Percentiles rank a stretch among this genome's conserved stretches.
phyloP scores from a whole-genome alignment of 2,329 filamentous ascomycete species.

The Nemania sp. region DNA sequence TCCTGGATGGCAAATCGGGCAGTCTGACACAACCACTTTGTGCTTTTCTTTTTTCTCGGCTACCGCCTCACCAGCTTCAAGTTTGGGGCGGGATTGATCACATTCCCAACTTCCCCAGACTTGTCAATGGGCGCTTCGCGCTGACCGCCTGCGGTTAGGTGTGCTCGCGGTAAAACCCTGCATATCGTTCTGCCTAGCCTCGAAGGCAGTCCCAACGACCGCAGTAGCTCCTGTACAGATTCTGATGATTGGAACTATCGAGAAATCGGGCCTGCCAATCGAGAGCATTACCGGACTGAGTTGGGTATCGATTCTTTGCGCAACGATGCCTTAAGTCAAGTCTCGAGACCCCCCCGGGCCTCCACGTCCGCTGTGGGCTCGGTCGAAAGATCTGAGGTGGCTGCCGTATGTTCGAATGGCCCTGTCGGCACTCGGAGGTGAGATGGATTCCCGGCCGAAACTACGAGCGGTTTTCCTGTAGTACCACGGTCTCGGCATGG shows the following conservation, averaged over 20 bases:
- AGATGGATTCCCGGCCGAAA: background rate
- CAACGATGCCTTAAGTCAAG: conserved; percentile 10
- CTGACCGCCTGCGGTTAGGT: background rate
- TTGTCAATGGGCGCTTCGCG: background rate
- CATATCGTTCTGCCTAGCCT: conserved; percentile 8
- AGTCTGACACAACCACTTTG: conserved; percentile 19
- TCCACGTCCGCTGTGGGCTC: background rate
- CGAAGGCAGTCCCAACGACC: conserved; percentile 8
- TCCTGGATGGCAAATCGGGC: conserved; percentile 10
- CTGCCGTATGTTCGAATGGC: background rate
- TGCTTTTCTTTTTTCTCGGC: background rate
- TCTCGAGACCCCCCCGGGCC: conserved; percentile 10
- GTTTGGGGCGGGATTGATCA: conserved; percentile 6
- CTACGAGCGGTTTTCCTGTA: conserved; percentile 8
- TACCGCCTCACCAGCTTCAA: conserved; percentile 1
- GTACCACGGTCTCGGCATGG: conserved; percentile 7
- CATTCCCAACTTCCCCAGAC: conserved; percentile 1
- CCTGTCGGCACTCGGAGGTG: conserved; percentile 22
- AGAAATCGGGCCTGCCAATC: conserved; percentile 9
- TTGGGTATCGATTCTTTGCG: conserved; percentile 10
- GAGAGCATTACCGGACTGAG: conserved; percentile 1
- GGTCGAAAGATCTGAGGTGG: background rate
- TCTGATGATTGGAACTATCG: conserved; percentile 1
- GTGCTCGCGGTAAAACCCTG: background rate
- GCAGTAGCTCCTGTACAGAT: conserved; percentile 6